Percentiles rank a stretch among this genome's conserved stretches.
Evolutionary conservation across 495 filamentous ascomycete genomes (phyloP).

Genomic region (Tuber brumale): DNA sequence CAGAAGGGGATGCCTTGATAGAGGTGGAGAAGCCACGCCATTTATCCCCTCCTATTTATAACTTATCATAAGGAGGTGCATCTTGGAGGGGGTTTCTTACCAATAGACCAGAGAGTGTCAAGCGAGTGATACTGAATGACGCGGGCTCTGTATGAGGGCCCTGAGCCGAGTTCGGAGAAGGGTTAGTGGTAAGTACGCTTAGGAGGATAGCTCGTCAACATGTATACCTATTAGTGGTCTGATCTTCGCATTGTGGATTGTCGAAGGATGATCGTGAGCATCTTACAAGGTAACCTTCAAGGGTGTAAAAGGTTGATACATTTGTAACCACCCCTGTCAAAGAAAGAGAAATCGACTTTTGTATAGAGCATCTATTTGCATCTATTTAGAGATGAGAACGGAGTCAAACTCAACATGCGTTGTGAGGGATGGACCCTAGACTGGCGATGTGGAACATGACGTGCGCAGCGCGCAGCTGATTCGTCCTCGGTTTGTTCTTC

Average conservation of each 20-base stretch:
- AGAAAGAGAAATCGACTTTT: constrained; percentile 3
- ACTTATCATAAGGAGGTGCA: neutral
- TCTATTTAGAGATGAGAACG: neutral
- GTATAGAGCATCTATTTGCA: neutral
- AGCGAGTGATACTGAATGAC: neutral
- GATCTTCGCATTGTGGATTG: neutral
- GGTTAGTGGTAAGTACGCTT: neutral
- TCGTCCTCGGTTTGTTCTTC: neutral
- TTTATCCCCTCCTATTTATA: neutral
- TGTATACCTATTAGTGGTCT: neutral
- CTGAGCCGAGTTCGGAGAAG: neutral
- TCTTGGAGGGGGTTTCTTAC: neutral
- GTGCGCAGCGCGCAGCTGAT: neutral
- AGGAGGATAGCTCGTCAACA: neutral
- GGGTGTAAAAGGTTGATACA: neutral
- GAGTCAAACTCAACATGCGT: neutral
- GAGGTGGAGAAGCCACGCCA: neutral
- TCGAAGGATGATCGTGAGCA: neutral
- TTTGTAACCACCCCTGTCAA: neutral
- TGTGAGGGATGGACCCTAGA: neutral
- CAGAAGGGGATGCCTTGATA: neutral
- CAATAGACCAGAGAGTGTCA: neutral
- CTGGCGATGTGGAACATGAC: neutral
- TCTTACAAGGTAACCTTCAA: neutral
- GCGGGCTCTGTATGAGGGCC: neutral